These are phyloP conservation scores for Aspergillus clavatus DNA, from an alignment of 2,329 filamentous ascomycete genomes.

Conservation along the genomic window DNA sequence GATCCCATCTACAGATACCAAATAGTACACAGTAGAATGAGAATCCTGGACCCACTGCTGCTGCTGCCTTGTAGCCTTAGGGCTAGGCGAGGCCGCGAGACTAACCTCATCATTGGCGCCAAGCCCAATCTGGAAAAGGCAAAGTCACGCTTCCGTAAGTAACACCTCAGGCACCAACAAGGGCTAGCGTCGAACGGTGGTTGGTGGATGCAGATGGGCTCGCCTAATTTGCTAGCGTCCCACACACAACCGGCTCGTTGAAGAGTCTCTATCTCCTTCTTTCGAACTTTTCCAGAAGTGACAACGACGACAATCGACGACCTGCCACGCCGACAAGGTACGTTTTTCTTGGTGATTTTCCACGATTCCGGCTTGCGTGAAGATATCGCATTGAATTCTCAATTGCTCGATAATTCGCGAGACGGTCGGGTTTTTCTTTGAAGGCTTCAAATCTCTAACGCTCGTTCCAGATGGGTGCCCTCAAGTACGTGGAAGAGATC, in stretches of 20 bases:
- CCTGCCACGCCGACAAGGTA: slow-evolving; percentile 44
- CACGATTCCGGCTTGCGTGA: too few relatives aligned
- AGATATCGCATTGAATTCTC: too few relatives aligned
- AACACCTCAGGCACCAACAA: slow-evolving; percentile 11
- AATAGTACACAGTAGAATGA: too few relatives aligned
- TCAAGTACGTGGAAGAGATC: slow-evolving; percentile 99
- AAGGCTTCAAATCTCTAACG: too few relatives aligned
- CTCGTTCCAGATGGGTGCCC: slow-evolving; percentile 82
- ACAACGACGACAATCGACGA: slow-evolving; percentile 43
- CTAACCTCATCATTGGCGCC: too few relatives aligned
- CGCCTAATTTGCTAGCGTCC: slow-evolving; percentile 41
- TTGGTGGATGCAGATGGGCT: slow-evolving; percentile 23
- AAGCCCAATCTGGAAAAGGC: background rate
- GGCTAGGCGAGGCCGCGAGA: background rate
- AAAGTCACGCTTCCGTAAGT: background rate
- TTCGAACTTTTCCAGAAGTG: slow-evolving; percentile 36
- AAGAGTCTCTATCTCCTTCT: slow-evolving; percentile 26
- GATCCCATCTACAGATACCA: too few relatives aligned
- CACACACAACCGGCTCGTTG: slow-evolving; percentile 39
- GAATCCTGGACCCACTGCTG: background rate
- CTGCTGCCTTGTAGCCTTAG: slow-evolving; percentile 11
- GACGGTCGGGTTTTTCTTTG: background rate
- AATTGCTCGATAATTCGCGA: too few relatives aligned
- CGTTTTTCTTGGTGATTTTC: too few relatives aligned
- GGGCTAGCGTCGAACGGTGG: slow-evolving; percentile 9